Base-by-base conservation (phyloP, 139 green algal genomes). In the Nannochloris sp. region DNA sequence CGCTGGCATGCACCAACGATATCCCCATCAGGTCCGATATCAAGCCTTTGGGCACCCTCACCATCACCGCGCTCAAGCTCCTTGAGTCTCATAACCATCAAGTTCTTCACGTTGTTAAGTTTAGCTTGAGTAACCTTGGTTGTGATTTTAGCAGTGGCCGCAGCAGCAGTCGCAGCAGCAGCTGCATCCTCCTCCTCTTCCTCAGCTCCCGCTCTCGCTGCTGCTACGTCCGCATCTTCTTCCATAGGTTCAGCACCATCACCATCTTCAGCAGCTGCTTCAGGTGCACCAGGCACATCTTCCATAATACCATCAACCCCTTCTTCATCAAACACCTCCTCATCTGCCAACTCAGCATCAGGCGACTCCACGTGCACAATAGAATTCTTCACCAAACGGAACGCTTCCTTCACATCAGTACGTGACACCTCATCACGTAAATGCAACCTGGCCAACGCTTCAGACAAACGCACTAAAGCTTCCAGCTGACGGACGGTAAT, bases 401-500 rank as follows among this genome's bases (percentile, higher is more conserved):
- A 79, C 14, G 89, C 83, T 39, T 67, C 54, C 23, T 45, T 38
- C 12, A 93, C 87, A 70, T 91, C 74, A 12, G 36, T 47, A 9
- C 64, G 54, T n/a, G 31, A 67, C n/a, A 93, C 77, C 6, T 67
- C 24, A 12, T 60, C 31, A 7, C 72, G 36, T 33, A 75, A 79
- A 46, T 83, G 67, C 42, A 86, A 31, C 9, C 87, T 67, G 15
- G 87, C 90, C 29, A 90, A 71, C 24, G 89, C 88, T 77, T 96
- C 90, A 19, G 81, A 91, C 54, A 97, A 71, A 23, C 92, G 80
- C 55, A 99, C 77, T 27, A 98, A 72, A 30, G 92, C 91, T 80
- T 98, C 94, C 77, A 98, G 85, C 85, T 99, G 93, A 57, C 56
- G 58, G 44, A 83, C 85, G 2, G 87, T 93, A 78, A 95, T 95